Base-by-base conservation (phyloP, 2,329 filamentous ascomycete genomes). In the Aspergillus japonicus region DNA sequence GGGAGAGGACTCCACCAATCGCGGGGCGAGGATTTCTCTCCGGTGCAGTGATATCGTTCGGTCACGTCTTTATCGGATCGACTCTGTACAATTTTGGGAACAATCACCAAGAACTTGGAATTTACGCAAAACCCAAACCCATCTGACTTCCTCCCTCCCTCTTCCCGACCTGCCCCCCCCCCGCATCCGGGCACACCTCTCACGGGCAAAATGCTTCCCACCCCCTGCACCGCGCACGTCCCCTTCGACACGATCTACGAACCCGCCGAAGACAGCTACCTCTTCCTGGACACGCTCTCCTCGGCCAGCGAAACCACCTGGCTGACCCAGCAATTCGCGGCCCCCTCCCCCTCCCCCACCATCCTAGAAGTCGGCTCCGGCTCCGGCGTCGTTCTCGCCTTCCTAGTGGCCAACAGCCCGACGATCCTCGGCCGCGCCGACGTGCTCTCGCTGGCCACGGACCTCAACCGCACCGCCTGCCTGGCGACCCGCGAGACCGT, bases 201-300 rank as follows among this genome's bases (percentile, higher is more conserved):
- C 7, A 7, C 31, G 11, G 11, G 11, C 2, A 57, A 50, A 35
- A 65, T 97, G 93, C 86, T 99, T 29, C 93, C 94, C 10, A 99
- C 95, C 1, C 95, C 95, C 14, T 91, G 91, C 59, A 99, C 95
- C 2, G 90, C 90, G 23, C 95, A 99, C 78, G 91, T 98, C 61
- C 86, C 89, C 57, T 96, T 93, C 77, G 86, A 91, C 74, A 87
- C 89, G 57, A 88, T 98, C 67, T 99, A 99, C 78, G 93, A 97
- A 73, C 95, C 95, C 39, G 89, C 94, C 11, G 95, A 99, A 77
- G 95, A 99, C 79, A 97, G 93, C 5, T 99, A 92, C 73, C 85
- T 99, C 49, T 85, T 99, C 52, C 86, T 99, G 31, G 94, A 99
- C 78, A 96, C 93, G 0, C 84, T 99, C 49, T 94, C 93, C 0